A percentile compares a stretch with the other conserved stretches of the same genome.
Conservation (phyloP, 495 filamentous ascomycete species). For the Terfezia boudieri region DNA sequence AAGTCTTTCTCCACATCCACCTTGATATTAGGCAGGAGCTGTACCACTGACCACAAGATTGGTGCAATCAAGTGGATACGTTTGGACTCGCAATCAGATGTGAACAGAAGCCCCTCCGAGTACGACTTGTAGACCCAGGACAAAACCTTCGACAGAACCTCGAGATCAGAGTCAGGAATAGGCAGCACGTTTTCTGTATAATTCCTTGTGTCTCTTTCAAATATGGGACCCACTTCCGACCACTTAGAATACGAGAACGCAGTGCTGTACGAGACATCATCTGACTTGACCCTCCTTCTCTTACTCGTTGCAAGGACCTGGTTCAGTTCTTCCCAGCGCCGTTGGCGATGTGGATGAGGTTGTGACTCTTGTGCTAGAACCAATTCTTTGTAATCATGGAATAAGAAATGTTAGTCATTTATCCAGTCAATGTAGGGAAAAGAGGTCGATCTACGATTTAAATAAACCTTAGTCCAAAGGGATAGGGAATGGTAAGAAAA, state of each 20-base stretch:
- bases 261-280: not conserved
- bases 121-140: not conserved
- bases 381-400: too few relatives aligned
- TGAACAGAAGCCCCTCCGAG: not conserved
- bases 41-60: not conserved
- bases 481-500: too few relatives aligned
- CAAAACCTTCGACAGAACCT: not conserved
- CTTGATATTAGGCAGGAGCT: not conserved
- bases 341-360: not conserved
- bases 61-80: not conserved
- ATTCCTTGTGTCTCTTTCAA: not conserved
- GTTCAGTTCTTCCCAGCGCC: not conserved
- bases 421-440: too few relatives aligned
- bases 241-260: not conserved
- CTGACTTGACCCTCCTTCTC: not conserved
- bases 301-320: not conserved
- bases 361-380: too few relatives aligned
- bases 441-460: too few relatives aligned
- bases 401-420: too few relatives aligned
- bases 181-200: not conserved
- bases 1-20: not conserved
- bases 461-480: too few relatives aligned
- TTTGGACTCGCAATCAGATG: not conserved
- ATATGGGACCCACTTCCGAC: not conserved
- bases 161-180: not conserved